phyloP scores from a whole-genome alignment of 2,329 filamentous ascomycete genomes.

The Ophiostoma ips region DNA sequence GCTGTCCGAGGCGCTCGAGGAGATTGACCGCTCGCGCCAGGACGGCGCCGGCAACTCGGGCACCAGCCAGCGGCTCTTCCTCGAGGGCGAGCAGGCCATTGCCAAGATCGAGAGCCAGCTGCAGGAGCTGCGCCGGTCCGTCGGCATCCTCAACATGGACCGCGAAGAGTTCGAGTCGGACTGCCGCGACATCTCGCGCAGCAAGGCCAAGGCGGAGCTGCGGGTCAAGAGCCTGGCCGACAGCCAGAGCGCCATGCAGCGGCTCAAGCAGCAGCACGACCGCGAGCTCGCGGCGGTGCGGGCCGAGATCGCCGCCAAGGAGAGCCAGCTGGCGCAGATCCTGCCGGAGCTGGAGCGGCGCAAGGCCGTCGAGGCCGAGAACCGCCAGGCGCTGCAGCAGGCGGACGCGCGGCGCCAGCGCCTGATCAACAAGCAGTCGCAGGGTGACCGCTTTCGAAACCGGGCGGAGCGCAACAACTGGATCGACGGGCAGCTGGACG shows the following conservation, averaged over 20 bases:
- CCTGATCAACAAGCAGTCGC: constrained; percentile 82
- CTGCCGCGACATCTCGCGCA: constrained; percentile 64
- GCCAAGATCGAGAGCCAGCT: constrained; percentile 65
- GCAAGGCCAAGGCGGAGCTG: constrained; percentile 73
- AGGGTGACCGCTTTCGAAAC: constrained; percentile 73
- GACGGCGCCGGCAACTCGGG: constrained; percentile 76
- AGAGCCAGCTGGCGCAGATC: constrained; percentile 61
- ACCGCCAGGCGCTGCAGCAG: constrained; percentile 59
- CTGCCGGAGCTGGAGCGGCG: constrained; percentile 62
- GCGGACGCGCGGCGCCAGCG: constrained; percentile 63
- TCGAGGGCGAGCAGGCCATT: constrained; percentile 67
- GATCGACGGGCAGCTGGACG: constrained; percentile 66
- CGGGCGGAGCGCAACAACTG: constrained; percentile 80
- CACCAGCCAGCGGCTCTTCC: constrained; percentile 61
- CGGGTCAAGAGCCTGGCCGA: constrained; percentile 72
- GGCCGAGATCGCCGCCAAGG: constrained; percentile 58
- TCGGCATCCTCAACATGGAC: constrained; percentile 75
- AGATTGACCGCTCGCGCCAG: constrained; percentile 68
- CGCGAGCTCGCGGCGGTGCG: constrained; percentile 59
- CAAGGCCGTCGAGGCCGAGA: constrained; percentile 56
- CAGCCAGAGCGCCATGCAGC: constrained; percentile 64
- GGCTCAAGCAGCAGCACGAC: constrained; percentile 57
- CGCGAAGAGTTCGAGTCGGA: constrained; percentile 82
- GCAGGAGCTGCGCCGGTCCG: constrained; percentile 62
- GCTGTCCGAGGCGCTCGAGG: constrained; percentile 62